Evolutionary conservation across 441 rosid species (phyloP).

Genomic region (Gossypium schwendimanii): DNA sequence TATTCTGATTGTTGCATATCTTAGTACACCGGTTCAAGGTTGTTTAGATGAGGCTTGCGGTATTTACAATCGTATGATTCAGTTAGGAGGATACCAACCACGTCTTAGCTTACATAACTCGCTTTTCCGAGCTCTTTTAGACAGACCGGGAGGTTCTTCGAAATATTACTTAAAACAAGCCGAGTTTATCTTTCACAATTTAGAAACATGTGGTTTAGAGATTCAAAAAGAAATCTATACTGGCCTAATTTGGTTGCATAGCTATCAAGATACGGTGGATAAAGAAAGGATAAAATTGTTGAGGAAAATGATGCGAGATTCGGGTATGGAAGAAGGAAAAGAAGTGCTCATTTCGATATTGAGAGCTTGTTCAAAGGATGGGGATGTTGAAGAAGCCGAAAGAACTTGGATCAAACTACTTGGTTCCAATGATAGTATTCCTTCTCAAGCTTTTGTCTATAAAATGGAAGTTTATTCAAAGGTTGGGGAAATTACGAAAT

Average conservation of each 20-base stretch:
- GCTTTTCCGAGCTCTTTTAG: conserved; percentile 65
- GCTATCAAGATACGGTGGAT: conserved; percentile 65
- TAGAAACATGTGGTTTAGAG: conserved; percentile 59
- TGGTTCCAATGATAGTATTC: conserved; percentile 26
- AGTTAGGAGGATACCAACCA: conserved; percentile 77
- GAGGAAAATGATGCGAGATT: conserved; percentile 57
- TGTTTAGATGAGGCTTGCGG: conserved; percentile 74
- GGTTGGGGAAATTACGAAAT: conserved; percentile 42
- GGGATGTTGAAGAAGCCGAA: conserved; percentile 60
- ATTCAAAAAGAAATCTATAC: conserved; percentile 57
- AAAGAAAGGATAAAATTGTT: conserved; percentile 42
- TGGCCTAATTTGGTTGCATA: conserved; percentile 78
- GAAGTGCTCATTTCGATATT: conserved; percentile 68
- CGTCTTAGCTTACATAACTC: conserved; percentile 65
- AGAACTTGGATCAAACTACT: conserved; percentile 55
- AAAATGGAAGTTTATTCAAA: conserved; percentile 74
- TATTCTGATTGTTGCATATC: conserved; percentile 69
- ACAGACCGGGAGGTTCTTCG: conserved; percentile 44
- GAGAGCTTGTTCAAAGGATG: conserved; percentile 65
- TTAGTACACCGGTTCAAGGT: conserved; percentile 57
- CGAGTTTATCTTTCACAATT: conserved; percentile 74
- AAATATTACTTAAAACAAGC: conserved; percentile 68
- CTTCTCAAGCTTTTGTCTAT: conserved; percentile 68
- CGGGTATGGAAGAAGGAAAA: conserved; percentile 48
- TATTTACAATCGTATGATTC: conserved; percentile 82